Conservation (phyloP, 2,329 filamentous ascomycete species). For the Calonectria naviculata region DNA sequence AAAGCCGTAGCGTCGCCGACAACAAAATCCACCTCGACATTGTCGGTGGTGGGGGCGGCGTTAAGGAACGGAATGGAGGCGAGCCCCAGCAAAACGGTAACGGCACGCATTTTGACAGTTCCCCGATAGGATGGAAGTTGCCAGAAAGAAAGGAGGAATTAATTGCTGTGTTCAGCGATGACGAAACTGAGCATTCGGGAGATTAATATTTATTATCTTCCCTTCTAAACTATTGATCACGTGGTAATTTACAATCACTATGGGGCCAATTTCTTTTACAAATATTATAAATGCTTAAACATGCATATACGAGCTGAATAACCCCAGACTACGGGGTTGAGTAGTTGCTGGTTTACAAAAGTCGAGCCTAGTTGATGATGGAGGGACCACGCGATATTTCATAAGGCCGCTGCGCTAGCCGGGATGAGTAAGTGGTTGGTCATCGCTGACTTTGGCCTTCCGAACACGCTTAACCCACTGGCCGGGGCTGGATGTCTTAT, state of each 20-base stretch:
- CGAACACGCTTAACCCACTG: background rate
- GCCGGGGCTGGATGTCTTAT: background rate
- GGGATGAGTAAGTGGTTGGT: background rate
- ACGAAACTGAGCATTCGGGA: background rate
- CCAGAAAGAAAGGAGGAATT: background rate
- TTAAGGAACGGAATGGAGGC: background rate
- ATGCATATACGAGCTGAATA: background rate
- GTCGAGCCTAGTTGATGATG: background rate
- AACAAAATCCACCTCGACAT: background rate
- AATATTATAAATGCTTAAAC: background rate
- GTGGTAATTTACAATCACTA: background rate
- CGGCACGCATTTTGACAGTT: background rate
- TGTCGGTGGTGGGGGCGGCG: background rate
- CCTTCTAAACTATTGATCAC: too few relatives aligned
- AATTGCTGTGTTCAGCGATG: background rate
- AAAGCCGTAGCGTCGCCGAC: background rate
- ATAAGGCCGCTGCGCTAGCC: background rate
- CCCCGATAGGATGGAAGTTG: background rate
- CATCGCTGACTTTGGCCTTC: background rate
- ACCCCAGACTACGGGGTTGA: background rate
- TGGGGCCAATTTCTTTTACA: background rate
- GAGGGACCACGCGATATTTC: background rate
- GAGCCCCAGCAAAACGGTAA: background rate
- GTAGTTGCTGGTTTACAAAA: background rate
- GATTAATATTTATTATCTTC: background rate